Base-by-base conservation (phyloP, 129 eudicot species). In the Artemisia annua region DNA sequence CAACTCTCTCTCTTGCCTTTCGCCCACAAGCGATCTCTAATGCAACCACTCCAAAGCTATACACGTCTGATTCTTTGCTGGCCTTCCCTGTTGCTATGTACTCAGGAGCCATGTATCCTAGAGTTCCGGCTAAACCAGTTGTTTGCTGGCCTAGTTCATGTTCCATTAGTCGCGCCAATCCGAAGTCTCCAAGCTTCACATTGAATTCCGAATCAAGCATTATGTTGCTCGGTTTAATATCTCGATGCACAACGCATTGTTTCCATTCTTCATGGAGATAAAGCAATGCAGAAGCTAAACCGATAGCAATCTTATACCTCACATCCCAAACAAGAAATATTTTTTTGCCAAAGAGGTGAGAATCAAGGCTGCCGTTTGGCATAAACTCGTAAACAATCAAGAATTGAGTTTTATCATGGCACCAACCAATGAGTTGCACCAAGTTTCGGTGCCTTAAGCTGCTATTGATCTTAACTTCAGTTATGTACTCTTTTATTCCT, bases 101-200 rank as follows among this genome's bases (percentile, higher is more conserved):
- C 56, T 88, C 90, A 2, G 90, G 95, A 11, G 91, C 88, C 75
- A 88, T 52, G 82, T 88, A 83, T 14, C 95, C 91, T 0, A 79
- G 71, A 2, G 55, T 50, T 50, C 55, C 55, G 12, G 55, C 55
- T 15, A 50, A 50, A 50, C 14, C 16, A 11, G 55, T 50, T 50
- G 55, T 50, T 3, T 11, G 16, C 3, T 11, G 55, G 16, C 55
- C 55, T 1, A 50, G 14, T 50, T 49, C 55, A 50, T 15, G 55
- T 11, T 50, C 55, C 4, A 50, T 50, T 11, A 50, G 16, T 15
- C 55, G 55, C 4, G 55, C 55, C 16, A 50, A 50, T 15, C 55
- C 55, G 7, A 50, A 50, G 16, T 50, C 55, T 11, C 55, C 55
- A 50, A 50, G 55, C 5, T 50, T 50, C 55, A 4, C 55, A 11